Evolutionary conservation across 106 monocot species (phyloP), one percentile per base, ranked within the genome.

Genomic region (Allium sativum): DNA sequence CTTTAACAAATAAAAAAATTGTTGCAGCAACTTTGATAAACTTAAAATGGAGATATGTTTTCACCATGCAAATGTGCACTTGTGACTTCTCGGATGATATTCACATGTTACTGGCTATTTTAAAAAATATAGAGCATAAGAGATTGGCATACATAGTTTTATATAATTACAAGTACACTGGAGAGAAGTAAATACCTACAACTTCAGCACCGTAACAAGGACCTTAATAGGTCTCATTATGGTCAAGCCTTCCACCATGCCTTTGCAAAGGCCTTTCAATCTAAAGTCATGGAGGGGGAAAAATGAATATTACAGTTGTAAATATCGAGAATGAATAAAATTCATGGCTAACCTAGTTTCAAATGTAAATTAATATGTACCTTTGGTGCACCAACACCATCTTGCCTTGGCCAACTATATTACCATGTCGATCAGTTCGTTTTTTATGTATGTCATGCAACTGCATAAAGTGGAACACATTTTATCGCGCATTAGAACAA

Each of bases 161-260:
- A 31, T 31, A 0, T 31, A 31, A 31, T 31, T 3, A 31, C 31
- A 31, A 62, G 18, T 48, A 21, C 7, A n/a, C 20, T 44, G 19
- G 47, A 12, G n/a, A 17, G 42, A 62, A 44, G 76, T 42, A 45
- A 16, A 15, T 12, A 21, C 47, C 51, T 78, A 96, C 96, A 76
- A 45, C 68, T 65, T 96, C 96, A 52, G 96, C 84, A 70, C 96
- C 90, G 74, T 71, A 96, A 72, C 96, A 96, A 72, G 96, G 91
- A 61, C 96, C 96, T 70, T 90, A 96, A 55, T 96, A 96, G 48
- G 68, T 73, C 67, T 90, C 96, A 62, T 91, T 91, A 46, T 91
- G 87, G 40, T 91, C 91, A 59, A 96, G 91, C 68, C 96, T 91
- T 68, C 96, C 96, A 52, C 96, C 96, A 87, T 96, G 96, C 57